phyloP scores from a whole-genome alignment of 106 monocot species.

The Hemerocallis citrina region DNA sequence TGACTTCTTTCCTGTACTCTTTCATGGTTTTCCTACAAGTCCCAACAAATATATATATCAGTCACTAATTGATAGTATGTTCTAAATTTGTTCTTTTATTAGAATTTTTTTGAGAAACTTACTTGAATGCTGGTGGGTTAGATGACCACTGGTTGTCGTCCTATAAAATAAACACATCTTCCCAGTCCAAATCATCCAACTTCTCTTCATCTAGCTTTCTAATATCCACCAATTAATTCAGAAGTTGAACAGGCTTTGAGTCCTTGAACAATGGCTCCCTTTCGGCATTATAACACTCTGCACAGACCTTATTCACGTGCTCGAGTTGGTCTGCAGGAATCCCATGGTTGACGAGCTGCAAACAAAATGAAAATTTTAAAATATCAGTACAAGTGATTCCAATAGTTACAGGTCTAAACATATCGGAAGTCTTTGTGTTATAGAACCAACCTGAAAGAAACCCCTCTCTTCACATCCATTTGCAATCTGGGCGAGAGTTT shows the following conservation, averaged over 20 bases:
- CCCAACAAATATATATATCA: no score
- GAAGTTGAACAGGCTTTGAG: slow-evolving; percentile 27
- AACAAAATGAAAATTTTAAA: no score
- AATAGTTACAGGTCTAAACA: background rate
- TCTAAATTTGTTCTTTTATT: no score
- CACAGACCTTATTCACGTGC: slow-evolving; percentile 47
- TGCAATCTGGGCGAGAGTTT: slow-evolving; percentile 34
- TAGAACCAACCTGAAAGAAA: slow-evolving; percentile 44
- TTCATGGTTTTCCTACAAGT: no score
- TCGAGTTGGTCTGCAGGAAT: slow-evolving; percentile 44
- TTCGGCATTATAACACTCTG: slow-evolving; percentile 38
- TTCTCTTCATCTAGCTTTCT: background rate
- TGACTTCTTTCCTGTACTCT: no score
- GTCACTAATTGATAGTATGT: no score
- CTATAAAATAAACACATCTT: slow-evolving; percentile 39
- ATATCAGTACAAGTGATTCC: background rate
- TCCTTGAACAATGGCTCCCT: slow-evolving; percentile 49
- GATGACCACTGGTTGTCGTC: slow-evolving; percentile 48
- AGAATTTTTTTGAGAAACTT: background rate
- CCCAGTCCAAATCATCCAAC: slow-evolving; percentile 46
- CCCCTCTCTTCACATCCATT: slow-evolving; percentile 55
- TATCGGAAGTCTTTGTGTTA: no score
- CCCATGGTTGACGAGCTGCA: slow-evolving; percentile 61
- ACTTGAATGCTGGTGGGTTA: slow-evolving; percentile 44
- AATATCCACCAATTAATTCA: slow-evolving; percentile 15